phyloP scores from a whole-genome alignment of 2,329 filamentous ascomycete species.

The Neonectria punicea region DNA sequence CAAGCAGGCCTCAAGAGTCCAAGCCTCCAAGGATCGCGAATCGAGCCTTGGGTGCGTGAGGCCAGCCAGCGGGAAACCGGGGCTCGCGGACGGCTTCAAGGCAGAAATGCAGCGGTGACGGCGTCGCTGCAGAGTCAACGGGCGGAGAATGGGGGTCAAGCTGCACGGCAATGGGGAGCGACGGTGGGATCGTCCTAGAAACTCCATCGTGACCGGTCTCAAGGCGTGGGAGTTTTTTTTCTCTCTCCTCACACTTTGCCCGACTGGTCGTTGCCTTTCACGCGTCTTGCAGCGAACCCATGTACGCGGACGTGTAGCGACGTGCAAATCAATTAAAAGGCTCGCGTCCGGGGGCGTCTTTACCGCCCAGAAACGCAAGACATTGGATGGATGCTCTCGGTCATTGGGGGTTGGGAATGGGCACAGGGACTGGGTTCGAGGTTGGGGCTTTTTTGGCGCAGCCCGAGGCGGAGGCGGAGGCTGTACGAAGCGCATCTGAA shows the following conservation, averaged over 20 bases:
- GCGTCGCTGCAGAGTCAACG: constrained; percentile 36
- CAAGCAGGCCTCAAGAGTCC: constrained; percentile 7
- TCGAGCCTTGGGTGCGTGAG: constrained; percentile 6
- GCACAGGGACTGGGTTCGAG: constrained; percentile 34
- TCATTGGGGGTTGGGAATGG: constrained; percentile 39
- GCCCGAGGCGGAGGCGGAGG: constrained; percentile 32
- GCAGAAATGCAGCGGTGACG: constrained; percentile 29
- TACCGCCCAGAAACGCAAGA: constrained; percentile 31
- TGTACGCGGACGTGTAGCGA: constrained; percentile 43
- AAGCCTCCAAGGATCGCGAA: neutral
- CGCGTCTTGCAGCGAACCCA: constrained; percentile 44
- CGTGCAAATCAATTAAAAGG: constrained; percentile 39
- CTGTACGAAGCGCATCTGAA: constrained; percentile 23
- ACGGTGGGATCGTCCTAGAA: constrained; percentile 22
- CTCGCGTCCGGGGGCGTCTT: constrained; percentile 33
- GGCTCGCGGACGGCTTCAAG: constrained; percentile 18
- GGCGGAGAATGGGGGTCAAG: constrained; percentile 17
- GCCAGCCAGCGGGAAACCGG: constrained; percentile 19
- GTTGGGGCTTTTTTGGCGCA: constrained; percentile 28
- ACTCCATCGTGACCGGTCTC: constrained; percentile 38
- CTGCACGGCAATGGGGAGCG: constrained; percentile 32
- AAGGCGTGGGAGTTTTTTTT: constrained; percentile 31
- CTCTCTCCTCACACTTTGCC: constrained; percentile 31
- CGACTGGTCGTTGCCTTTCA: constrained; percentile 32
- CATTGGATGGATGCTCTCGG: constrained; percentile 28